Conservation (phyloP, 352 stramenopile genomes). For the Globisporangium splendens region DNA sequence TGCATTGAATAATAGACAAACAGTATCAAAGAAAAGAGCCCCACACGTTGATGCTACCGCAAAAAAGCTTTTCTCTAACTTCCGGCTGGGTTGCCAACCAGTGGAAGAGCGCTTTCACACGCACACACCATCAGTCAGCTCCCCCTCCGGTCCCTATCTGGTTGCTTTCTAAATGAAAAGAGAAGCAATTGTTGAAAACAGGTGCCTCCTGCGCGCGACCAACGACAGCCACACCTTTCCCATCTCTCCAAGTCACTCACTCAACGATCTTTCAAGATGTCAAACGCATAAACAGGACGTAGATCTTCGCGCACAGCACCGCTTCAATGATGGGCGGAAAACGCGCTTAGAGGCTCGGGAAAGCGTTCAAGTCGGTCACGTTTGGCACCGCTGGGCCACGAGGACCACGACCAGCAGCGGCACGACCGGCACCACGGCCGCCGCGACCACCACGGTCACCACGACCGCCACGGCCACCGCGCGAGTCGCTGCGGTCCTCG, state of each 20-base stretch:
- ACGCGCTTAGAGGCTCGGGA: conserved; percentile 76
- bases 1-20: conserved; percentile 71
- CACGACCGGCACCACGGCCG: conserved; percentile 37
- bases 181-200: conserved; percentile 15
- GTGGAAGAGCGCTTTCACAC: conserved; percentile 9
- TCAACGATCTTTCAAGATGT: neutral
- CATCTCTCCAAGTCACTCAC: neutral
- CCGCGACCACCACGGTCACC: conserved; percentile 39
- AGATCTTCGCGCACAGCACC: conserved; percentile 38
- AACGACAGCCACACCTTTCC: conserved; percentile 6
- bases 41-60: conserved; percentile 45
- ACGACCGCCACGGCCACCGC: conserved; percentile 52
- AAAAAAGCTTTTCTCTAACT: conserved; percentile 71
- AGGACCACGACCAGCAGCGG: conserved; percentile 31
- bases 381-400: conserved; percentile 40
- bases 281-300: neutral
- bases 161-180: conserved; percentile 52
- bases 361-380: conserved; percentile 81
- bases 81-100: conserved; percentile 27
- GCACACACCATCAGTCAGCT: conserved; percentile 1
- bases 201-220: neutral
- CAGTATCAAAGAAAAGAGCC: conserved; percentile 56
- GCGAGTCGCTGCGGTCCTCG: conserved; percentile 50
- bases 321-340: conserved; percentile 45
- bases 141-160: conserved; percentile 60